phyloP scores from a whole-genome alignment of 73 alveolate species.

The Blepharisma stoltei region DNA sequence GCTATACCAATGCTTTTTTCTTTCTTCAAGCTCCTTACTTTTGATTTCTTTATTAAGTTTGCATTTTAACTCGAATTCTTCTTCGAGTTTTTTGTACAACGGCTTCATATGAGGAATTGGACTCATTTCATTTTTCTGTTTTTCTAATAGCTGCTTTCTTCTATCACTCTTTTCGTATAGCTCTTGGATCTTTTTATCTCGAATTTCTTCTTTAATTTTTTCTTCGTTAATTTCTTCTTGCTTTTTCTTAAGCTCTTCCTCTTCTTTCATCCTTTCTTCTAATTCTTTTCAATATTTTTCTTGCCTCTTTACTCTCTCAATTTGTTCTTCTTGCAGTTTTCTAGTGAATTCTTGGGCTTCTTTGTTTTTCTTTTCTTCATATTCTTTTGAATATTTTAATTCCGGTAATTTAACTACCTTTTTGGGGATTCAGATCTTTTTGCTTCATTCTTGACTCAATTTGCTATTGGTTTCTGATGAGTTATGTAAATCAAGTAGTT shows the following conservation, averaged over 20 bases:
- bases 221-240: background rate
- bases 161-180: background rate
- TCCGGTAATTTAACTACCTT: no score
- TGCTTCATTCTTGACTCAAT: no score
- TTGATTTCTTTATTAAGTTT: background rate
- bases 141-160: background rate
- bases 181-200: background rate
- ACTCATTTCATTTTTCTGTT: background rate
- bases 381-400: no score
- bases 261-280: slow-evolving; percentile 3
- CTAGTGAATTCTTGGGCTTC: background rate
- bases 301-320: background rate
- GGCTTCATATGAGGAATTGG: background rate
- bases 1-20: slow-evolving; percentile 4
- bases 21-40: background rate
- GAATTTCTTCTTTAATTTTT: background rate
- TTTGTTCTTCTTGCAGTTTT: slow-evolving; percentile 17
- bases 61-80: background rate
- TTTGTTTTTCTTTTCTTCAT: background rate
- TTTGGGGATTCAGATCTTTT: no score
- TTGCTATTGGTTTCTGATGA: no score
- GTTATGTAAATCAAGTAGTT: no score
- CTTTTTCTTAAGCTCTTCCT: background rate
- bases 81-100: slow-evolving; percentile 2
- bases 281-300: background rate